Evolutionary conservation across 805 yeast species (phyloP).

Genomic region (Hagleromyces aurorensis): DNA sequence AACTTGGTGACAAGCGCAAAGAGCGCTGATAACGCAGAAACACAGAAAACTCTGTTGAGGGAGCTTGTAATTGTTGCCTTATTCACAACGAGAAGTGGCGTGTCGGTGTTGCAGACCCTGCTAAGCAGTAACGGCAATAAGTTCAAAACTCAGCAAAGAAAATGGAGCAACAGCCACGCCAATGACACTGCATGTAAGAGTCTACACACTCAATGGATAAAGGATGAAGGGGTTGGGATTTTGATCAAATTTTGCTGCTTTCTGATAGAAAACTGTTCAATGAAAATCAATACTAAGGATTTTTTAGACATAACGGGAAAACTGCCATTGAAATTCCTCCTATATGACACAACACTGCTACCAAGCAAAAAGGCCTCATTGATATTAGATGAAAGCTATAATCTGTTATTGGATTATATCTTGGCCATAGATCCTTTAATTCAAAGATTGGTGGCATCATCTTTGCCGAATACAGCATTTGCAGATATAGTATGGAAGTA

Average conservation of each 20-base stretch:
- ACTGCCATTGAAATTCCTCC: slow-evolving; percentile 11
- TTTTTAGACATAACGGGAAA: slow-evolving; percentile 8
- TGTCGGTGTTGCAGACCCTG: slow-evolving; percentile 7
- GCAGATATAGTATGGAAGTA: slow-evolving; percentile 7
- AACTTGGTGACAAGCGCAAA: no score
- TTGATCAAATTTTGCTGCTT: slow-evolving; percentile 11
- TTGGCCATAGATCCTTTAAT: slow-evolving; percentile 9
- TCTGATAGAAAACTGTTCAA: slow-evolving; percentile 11
- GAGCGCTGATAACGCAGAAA: no score
- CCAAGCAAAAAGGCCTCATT: slow-evolving; percentile 4
- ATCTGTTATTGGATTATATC: slow-evolving; percentile 15
- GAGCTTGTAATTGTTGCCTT: slow-evolving; percentile 15
- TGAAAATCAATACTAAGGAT: slow-evolving; percentile 5
- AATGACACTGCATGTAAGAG: no score
- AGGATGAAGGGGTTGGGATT: slow-evolving; percentile 1
- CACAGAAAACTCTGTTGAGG: slow-evolving; percentile 3
- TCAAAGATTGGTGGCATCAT: slow-evolving; percentile 6
- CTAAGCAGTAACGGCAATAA: not conserved
- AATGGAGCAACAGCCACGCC: no score
- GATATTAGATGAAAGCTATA: slow-evolving; percentile 11
- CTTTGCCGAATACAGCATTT: slow-evolving; percentile 5
- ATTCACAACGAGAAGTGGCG: slow-evolving; percentile 22
- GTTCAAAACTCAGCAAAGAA: not conserved
- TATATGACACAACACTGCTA: slow-evolving; percentile 2
- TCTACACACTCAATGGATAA: not conserved